Base-by-base conservation (phyloP, 257 asterid genomes). In the Ehretia macrophylla region DNA sequence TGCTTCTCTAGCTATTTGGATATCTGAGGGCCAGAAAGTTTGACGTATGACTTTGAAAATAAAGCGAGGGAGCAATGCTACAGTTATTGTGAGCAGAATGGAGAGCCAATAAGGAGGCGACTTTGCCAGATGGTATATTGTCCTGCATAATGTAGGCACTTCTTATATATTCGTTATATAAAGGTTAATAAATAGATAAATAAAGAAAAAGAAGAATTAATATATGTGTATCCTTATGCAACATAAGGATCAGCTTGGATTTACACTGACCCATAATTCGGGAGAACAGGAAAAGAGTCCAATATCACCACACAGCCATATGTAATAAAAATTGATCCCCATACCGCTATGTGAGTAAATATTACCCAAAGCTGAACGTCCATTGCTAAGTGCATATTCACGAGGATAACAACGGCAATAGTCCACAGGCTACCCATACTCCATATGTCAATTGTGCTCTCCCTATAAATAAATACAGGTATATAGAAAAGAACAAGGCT, bases 341-440 rank as follows among this genome's bases (percentile, higher is more conserved):
- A 93, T 54, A 85, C 64, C 8, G 99, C 87, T 55, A 81, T 65
- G 64, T 93, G 99, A 64, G 96, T 89, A 69, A 81, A 79, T 45
- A 78, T 61, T 35, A 83, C 81, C 99, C 99, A 93, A 18, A 89
- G 93, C 58, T 81, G 82, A 59, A 93, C 70, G 56, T 93, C 97
- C 99, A 93, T 93, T 48, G 99, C 99, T 80, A 93, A 76, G 78
- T 93, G 96, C 71, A 89, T 65, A 65, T 89, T 93, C 57, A 93
- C 99, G 48, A 89, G 70, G 69, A 93, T 75, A 63, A 81, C 97
- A 63, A 93, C 99, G 21, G 95, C 87, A 57, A 85, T 80, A 37
- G 99, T 93, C 99, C 99, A 93, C 76, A 93, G 81, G 85, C 94
- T 89, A 68, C 99, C 99, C 79, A 93, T 75, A 65, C 99, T 93